A percentile compares a stretch with the other conserved stretches of the same genome.
Conservation (phyloP, 1,284 basidiomycete genomes). For the Exobasidium rhododendri region DNA sequence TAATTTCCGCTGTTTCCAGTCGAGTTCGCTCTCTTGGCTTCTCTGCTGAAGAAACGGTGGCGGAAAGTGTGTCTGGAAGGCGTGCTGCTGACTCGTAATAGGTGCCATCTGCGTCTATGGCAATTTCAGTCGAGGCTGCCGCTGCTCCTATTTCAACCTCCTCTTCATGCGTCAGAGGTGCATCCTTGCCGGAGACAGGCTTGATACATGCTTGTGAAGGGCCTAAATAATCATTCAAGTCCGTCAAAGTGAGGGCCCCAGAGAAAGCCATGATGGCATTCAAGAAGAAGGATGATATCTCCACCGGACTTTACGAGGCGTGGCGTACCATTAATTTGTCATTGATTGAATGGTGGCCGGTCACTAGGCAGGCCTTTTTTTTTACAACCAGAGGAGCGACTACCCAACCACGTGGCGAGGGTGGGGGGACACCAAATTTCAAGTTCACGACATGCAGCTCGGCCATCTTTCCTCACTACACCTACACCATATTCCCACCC, state of each 20-base stretch:
- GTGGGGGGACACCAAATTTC: too few species aligned
- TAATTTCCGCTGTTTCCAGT: slow-evolving; percentile 72
- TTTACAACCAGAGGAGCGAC: too few species aligned
- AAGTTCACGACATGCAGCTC: too few species aligned
- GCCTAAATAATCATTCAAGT: slow-evolving; percentile 96
- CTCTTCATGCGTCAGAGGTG: slow-evolving; percentile 59
- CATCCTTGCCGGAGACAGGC: slow-evolving; percentile 63
- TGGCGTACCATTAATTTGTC: too few species aligned
- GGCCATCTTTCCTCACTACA: too few species aligned
- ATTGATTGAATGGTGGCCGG: too few species aligned
- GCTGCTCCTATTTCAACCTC: slow-evolving; percentile 9
- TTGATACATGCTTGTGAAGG: slow-evolving; percentile 98
- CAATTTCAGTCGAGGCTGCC: slow-evolving; percentile 72
- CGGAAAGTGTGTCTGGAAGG: neutral
- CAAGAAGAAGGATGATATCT: too few species aligned
- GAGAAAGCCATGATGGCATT: slow-evolving; percentile 83
- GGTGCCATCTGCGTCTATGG: slow-evolving; percentile 72
- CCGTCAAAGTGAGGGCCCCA: slow-evolving; percentile 75
- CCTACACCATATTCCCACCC: too few species aligned
- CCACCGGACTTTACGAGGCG: too few species aligned
- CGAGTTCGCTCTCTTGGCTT: slow-evolving; percentile 47
- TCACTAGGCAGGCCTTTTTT: too few species aligned
- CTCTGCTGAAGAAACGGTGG: slow-evolving; percentile 13
- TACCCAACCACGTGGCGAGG: too few species aligned
- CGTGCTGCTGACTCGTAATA: slow-evolving; percentile 66